These are phyloP conservation scores for Phialophora verrucosa DNA, from an alignment of 2,329 filamentous ascomycete genomes.

Conservation along the genomic window DNA sequence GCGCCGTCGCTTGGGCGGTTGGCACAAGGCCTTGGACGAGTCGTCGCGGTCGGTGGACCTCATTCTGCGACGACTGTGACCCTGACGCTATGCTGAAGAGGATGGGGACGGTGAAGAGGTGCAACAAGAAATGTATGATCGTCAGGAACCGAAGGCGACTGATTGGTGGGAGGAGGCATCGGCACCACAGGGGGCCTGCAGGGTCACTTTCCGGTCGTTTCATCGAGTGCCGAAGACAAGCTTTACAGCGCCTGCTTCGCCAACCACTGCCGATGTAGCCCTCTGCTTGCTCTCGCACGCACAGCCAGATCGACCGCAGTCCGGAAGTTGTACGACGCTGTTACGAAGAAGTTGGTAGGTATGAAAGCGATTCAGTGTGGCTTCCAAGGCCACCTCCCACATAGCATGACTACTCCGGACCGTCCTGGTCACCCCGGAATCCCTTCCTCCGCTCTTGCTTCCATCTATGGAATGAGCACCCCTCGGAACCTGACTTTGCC, in stretches of 20 bases:
- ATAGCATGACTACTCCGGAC: not conserved
- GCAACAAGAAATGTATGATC: constrained; percentile 31
- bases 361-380: not conserved
- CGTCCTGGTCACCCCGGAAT: too few species aligned
- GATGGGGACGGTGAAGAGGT: constrained; percentile 16
- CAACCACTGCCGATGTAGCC: not conserved
- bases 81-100: constrained; percentile 31
- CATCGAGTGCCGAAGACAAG: not conserved
- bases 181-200: not conserved
- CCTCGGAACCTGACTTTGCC: constrained; percentile 59
- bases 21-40: constrained; percentile 19
- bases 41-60: constrained; percentile 17
- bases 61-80: constrained; percentile 30
- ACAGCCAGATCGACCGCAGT: not conserved
- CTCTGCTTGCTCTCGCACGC: not conserved
- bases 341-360: not conserved
- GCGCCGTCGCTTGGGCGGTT: constrained; percentile 17
- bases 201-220: constrained; percentile 7
- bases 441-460: not conserved
- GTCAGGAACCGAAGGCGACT: constrained; percentile 20
- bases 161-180: constrained; percentile 23
- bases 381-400: not conserved
- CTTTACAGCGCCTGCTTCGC: not conserved
- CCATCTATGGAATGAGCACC: constrained; percentile 54
- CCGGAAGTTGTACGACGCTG: not conserved